Conservation (phyloP, 805 yeast genomes). For the Myxozyma mucilagina region DNA sequence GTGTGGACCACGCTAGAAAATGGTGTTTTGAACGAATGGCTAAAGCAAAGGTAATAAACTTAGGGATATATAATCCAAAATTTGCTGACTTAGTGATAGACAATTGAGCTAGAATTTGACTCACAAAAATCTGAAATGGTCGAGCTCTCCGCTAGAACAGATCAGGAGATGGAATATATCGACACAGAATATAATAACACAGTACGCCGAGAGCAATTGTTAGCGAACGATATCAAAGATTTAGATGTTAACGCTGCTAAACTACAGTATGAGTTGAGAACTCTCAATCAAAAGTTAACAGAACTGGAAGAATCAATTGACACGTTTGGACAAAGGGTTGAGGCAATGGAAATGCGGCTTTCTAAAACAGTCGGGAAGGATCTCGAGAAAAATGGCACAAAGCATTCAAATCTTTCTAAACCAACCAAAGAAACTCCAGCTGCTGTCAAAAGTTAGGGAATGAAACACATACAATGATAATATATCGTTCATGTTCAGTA, state of each 20-base stretch:
- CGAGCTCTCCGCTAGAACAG: constrained; percentile 29
- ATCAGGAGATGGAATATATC: neutral
- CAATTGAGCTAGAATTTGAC: neutral
- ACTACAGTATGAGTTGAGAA: constrained; percentile 63
- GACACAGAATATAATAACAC: constrained; percentile 28
- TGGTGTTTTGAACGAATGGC: constrained; percentile 1
- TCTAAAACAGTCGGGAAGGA: neutral
- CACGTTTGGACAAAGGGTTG: constrained; percentile 46
- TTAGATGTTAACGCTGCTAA: constrained; percentile 59
- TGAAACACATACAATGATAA: no score
- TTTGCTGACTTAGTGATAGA: neutral
- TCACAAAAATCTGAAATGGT: constrained; percentile 10
- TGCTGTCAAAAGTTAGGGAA: neutral
- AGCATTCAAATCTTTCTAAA: neutral
- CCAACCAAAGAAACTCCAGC: neutral
- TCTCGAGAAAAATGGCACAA: neutral
- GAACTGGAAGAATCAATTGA: constrained; percentile 66
- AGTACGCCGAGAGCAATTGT: constrained; percentile 33
- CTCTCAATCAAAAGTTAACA: constrained; percentile 58
- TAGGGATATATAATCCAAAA: neutral
- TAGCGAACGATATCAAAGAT: constrained; percentile 46
- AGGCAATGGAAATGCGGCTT: constrained; percentile 39
- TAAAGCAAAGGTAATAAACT: constrained; percentile 24
- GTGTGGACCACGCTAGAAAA: neutral
- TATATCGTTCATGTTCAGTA: no score